Evolutionary conservation across 2,329 filamentous ascomycete species (phyloP).

Genomic region (Alternaria dauci): DNA sequence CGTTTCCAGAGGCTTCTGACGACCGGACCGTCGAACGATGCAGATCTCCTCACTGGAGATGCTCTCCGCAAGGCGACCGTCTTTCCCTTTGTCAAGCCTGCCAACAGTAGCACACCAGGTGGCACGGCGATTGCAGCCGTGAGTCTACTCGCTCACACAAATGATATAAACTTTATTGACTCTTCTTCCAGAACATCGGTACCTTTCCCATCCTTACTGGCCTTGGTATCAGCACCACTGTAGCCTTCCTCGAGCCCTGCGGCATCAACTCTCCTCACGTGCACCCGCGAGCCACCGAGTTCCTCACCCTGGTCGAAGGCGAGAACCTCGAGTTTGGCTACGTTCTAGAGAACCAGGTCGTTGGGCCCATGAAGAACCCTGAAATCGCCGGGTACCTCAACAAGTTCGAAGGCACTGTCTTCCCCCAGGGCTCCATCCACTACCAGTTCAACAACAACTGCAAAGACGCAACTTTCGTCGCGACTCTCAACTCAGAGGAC

Average conservation of each 20-base stretch:
- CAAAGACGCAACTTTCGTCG: constrained; percentile 55
- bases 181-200: constrained; percentile 43
- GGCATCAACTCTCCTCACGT: constrained; percentile 60
- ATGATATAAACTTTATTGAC: not conserved
- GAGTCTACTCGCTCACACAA: not conserved
- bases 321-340: constrained; percentile 54
- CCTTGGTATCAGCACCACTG: constrained; percentile 50
- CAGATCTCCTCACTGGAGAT: constrained; percentile 41
- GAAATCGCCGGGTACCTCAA: constrained; percentile 53
- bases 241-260: constrained; percentile 54
- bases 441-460: constrained; percentile 60
- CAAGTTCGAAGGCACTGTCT: constrained; percentile 58
- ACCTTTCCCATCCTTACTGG: constrained; percentile 53
- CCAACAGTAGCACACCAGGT: constrained; percentile 64
- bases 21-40: constrained; percentile 24
- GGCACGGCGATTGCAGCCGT: constrained; percentile 40
- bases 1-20: constrained; percentile 51
- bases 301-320: constrained; percentile 56
- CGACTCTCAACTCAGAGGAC: constrained; percentile 55
- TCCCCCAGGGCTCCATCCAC: constrained; percentile 58
- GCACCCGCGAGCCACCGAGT: constrained; percentile 60
- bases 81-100: constrained; percentile 64
- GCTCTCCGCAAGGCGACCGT: constrained; percentile 60
- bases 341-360: constrained; percentile 58
- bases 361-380: constrained; percentile 40